Percentiles rank a stretch among this genome's conserved stretches.
Conservation (phyloP, 768 basidiomycete species). For the Tricholoma furcatifolium region DNA sequence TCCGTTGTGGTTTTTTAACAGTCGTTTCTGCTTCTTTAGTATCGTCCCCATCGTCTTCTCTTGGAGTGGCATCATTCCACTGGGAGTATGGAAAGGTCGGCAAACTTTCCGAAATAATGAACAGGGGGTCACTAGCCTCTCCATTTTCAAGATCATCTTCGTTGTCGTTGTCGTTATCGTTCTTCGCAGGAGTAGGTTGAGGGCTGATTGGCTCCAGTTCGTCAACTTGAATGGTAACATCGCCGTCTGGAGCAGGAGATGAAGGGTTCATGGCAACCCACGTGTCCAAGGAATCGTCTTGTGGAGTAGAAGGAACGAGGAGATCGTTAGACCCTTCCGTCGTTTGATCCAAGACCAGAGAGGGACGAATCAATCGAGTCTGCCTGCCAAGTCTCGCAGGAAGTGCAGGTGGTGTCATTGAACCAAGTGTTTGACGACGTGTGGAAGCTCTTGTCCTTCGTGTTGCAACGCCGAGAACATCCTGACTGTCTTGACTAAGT, state of each 20-base stretch:
- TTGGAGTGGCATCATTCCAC: constrained; percentile 24
- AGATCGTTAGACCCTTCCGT: background rate
- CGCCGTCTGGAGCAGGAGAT: constrained; percentile 19
- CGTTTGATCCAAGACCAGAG: constrained; percentile 1
- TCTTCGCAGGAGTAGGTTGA: background rate
- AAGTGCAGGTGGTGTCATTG: constrained; percentile 18
- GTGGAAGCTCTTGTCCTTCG: constrained; percentile 23
- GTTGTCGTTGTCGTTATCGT: constrained; percentile 1
- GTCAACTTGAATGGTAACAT: constrained; percentile 24
- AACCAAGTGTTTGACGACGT: constrained; percentile 16
- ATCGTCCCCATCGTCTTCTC: constrained; percentile 22
- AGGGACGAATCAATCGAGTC: constrained; percentile 11
- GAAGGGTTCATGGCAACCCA: constrained; percentile 22
- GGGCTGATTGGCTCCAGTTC: constrained; percentile 25
- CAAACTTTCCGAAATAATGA: constrained; percentile 53
- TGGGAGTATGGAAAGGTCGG: constrained; percentile 55
- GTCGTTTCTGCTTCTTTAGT: constrained; percentile 36
- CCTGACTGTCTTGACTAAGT: constrained; percentile 6
- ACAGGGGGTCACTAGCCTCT: constrained; percentile 34
- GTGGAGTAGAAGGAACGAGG: constrained; percentile 8
- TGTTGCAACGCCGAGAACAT: constrained; percentile 16
- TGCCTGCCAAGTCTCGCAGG: constrained; percentile 15
- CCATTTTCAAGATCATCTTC: constrained; percentile 1
- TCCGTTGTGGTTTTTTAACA: constrained; percentile 22
- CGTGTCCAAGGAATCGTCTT: constrained; percentile 17